Conservation (phyloP, 805 yeast species). For the Yarrowia sp. region DNA sequence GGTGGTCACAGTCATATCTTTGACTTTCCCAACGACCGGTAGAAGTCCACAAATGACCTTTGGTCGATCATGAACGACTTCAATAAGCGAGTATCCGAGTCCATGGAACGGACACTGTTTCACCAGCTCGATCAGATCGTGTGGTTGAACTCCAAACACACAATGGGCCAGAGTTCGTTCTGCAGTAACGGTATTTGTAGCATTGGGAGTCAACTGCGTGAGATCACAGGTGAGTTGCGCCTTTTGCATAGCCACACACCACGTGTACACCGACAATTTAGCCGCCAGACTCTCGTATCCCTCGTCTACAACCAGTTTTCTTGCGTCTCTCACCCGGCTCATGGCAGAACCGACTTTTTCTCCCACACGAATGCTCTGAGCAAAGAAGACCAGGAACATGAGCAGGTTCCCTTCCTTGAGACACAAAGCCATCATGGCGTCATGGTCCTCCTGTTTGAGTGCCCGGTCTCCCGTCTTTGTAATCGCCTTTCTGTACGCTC, state of each 20-base stretch:
- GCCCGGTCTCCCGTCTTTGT: neutral
- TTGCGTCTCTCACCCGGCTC: neutral
- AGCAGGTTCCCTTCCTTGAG: conserved; percentile 2
- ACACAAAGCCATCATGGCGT: conserved; percentile 14
- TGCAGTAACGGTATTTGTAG: neutral
- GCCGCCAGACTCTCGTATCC: neutral
- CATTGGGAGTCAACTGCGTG: conserved; percentile 1
- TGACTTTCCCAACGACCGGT: neutral
- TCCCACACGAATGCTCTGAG: neutral
- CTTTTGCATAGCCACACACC: conserved; percentile 24
- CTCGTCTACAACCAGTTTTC: neutral
- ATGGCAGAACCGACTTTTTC: neutral
- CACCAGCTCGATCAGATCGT: neutral
- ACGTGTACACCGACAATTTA: neutral
- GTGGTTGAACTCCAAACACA: neutral
- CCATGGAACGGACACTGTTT: conserved; percentile 1
- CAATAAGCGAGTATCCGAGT: conserved; percentile 7
- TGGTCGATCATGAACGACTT: neutral
- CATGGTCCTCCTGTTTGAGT: conserved; percentile 6
- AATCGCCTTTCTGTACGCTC: neutral
- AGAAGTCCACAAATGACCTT: neutral
- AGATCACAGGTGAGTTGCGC: neutral
- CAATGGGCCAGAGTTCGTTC: neutral
- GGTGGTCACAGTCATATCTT: neutral
- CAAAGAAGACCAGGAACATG: conserved; percentile 29